These are phyloP conservation scores for Alternaria alternata DNA, from an alignment of 2,329 filamentous ascomycete species.

Conservation along the genomic window DNA sequence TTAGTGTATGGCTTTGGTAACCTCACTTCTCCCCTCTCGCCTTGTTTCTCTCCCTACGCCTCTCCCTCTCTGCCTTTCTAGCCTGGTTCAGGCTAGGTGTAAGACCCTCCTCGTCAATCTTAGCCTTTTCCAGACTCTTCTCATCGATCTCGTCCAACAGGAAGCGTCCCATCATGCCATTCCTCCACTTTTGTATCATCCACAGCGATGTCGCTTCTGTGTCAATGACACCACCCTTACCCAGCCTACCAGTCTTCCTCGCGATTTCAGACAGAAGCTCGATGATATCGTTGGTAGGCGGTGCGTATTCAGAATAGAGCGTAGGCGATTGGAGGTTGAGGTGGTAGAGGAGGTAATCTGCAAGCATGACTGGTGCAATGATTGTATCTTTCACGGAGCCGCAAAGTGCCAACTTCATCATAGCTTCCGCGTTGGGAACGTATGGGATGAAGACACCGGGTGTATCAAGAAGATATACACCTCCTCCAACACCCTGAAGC, in stretches of 20 bases:
- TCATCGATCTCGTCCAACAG: conserved; percentile 78
- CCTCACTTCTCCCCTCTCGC: conserved; percentile 30
- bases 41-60: conserved; percentile 39
- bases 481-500: conserved; percentile 52
- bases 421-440: conserved; percentile 81
- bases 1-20: not conserved
- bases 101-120: conserved; percentile 56
- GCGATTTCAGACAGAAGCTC: conserved; percentile 76
- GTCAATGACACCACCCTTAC: conserved; percentile 75
- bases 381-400: conserved; percentile 91
- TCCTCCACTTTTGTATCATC: conserved; percentile 83
- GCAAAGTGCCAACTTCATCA: conserved; percentile 94
- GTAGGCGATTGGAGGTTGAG: conserved; percentile 73
- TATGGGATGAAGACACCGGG: conserved; percentile 96
- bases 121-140: conserved; percentile 64
- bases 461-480: conserved; percentile 88
- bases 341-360: conserved; percentile 88
- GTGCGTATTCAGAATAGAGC: conserved; percentile 72
- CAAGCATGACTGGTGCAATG: conserved; percentile 77
- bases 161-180: conserved; percentile 77
- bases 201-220: conserved; percentile 78
- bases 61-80: conserved; percentile 70
- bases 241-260: conserved; percentile 75
- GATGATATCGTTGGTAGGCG: conserved; percentile 85
- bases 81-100: conserved; percentile 72